These are phyloP conservation scores for Dorcoceras hygrometricum DNA, from an alignment of 257 asterid species.

Conservation along the genomic window DNA sequence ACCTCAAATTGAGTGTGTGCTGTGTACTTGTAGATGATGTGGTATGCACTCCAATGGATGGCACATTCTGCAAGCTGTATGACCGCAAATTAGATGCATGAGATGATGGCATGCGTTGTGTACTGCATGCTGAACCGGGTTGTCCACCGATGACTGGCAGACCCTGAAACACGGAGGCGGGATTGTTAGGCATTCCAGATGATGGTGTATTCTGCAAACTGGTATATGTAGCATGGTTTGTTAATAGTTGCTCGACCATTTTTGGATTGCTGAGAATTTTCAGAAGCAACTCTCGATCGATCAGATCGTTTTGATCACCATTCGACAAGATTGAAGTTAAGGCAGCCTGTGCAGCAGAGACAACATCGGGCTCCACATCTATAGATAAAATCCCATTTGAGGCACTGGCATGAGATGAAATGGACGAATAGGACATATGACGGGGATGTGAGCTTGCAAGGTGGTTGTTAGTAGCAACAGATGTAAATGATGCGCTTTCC, in stretches of 20 bases:
- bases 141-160: conserved; percentile 19
- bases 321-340: conserved; percentile 40
- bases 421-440: conserved; percentile 27
- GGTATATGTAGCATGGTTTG: conserved; percentile 37
- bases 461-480: conserved; percentile 20
- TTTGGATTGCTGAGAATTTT: conserved; percentile 67
- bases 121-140: conserved; percentile 12
- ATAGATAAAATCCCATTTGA: conserved; percentile 24
- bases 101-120: conserved; percentile 20
- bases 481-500: conserved; percentile 27
- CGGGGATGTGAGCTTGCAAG: conserved; percentile 32
- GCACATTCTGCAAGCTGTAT: conserved; percentile 11
- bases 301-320: conserved; percentile 44
- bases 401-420: conserved; percentile 30
- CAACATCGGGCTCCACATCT: conserved; percentile 43
- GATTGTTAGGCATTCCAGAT: conserved; percentile 22
- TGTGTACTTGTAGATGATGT: conserved; percentile 38
- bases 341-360: conserved; percentile 63
- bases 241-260: conserved; percentile 62
- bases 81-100: conserved; percentile 9
- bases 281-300: conserved; percentile 63
- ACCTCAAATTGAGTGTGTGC: conserved; percentile 31
- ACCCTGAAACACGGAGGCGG: conserved; percentile 29
- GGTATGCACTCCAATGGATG: conserved; percentile 23
- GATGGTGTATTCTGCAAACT: conserved; percentile 25